Percentiles rank a stretch among this genome's conserved stretches.
phyloP scores from a whole-genome alignment of 139 green algal species.

The Closterium sp. region DNA sequence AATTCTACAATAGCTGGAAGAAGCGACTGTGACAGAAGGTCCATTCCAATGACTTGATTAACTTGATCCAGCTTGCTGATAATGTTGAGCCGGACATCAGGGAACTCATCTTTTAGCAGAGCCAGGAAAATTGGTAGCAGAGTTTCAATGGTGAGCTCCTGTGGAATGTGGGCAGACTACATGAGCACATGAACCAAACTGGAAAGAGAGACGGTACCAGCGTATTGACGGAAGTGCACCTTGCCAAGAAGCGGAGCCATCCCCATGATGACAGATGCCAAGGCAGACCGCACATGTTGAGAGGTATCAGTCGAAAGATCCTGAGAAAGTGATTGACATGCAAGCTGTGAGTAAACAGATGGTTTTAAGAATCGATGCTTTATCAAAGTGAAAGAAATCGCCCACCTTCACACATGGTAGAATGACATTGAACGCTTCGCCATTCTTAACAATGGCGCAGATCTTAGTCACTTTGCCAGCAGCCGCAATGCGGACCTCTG shows the following conservation, averaged over 20 bases:
- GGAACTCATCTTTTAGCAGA: constrained; percentile 91
- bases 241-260: constrained; percentile 86
- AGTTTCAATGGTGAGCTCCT: constrained; percentile 77
- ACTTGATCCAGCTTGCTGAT: constrained; percentile 97
- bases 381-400: background rate
- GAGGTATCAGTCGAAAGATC: constrained; percentile 78
- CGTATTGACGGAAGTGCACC: constrained; percentile 19
- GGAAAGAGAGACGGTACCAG: background rate
- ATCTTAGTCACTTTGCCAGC: constrained; percentile 81
- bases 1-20: constrained; percentile 96
- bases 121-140: constrained; percentile 92
- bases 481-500: constrained; percentile 79
- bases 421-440: constrained; percentile 55
- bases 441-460: constrained; percentile 49
- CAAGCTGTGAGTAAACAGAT: background rate
- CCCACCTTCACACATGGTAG: constrained; percentile 77
- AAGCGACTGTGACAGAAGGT: constrained; percentile 88
- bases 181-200: background rate
- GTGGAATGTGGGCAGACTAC: background rate
- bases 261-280: constrained; percentile 93
- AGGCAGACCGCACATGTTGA: constrained; percentile 89
- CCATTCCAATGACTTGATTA: constrained; percentile 87
- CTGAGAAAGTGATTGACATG: constrained; percentile 25
- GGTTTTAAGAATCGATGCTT: background rate
- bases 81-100: constrained; percentile 97